Conservation (phyloP, 805 yeast genomes). For the Wickerhamiella spandovensis region DNA sequence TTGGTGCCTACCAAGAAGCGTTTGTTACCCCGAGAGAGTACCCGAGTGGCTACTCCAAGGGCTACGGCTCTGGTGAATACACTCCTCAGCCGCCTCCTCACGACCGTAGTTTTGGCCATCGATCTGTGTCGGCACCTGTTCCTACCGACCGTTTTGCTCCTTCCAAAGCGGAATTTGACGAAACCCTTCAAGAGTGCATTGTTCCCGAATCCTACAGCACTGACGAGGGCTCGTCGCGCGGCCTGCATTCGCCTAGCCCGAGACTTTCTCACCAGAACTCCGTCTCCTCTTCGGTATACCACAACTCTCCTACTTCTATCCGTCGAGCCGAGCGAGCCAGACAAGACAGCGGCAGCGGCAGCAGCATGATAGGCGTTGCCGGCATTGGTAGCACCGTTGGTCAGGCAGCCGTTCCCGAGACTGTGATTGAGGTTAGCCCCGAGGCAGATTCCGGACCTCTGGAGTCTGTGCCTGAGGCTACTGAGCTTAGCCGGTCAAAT, state of each 20-base stretch:
- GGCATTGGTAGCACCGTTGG: no score
- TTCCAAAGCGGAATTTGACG: not conserved
- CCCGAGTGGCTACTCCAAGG: not conserved
- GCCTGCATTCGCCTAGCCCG: no score
- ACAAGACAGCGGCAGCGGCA: no score
- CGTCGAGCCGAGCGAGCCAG: not conserved
- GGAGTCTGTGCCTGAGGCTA: conserved; percentile 1
- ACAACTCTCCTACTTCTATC: not conserved
- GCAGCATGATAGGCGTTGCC: no score
- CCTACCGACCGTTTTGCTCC: not conserved
- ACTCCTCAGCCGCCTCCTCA: not conserved
- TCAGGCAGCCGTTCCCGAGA: not conserved
- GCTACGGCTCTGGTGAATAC: not conserved
- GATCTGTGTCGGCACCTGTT: not conserved
- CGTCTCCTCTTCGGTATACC: not conserved
- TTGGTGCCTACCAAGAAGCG: not conserved
- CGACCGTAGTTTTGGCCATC: not conserved
- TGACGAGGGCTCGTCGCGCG: no score
- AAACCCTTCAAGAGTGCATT: not conserved
- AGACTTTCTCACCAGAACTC: not conserved
- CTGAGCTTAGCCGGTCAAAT: no score
- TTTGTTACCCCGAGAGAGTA: not conserved
- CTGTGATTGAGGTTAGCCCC: not conserved
- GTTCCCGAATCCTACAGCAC: not conserved
- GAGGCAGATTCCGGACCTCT: conserved; percentile 2